Evolutionary conservation across 2,329 filamentous ascomycete genomes (phyloP).

Genomic region (Fusarium ambrosium): DNA sequence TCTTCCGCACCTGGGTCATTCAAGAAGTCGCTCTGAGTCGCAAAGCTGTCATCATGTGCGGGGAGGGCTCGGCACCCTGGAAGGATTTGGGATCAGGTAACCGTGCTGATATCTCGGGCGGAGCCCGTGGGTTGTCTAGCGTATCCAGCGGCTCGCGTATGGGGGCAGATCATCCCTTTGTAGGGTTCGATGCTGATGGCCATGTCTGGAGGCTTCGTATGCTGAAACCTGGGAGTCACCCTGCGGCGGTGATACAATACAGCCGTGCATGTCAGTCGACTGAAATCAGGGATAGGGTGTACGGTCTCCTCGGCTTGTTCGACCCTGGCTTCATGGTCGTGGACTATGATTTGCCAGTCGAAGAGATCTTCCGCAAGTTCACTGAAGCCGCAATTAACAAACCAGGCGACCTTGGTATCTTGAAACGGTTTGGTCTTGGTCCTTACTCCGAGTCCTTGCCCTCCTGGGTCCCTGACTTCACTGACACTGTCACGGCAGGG

Average conservation of each 20-base stretch:
- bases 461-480: conserved; percentile 28
- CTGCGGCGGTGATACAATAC: conserved; percentile 16
- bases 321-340: conserved; percentile 6
- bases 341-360: conserved; percentile 1
- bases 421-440: neutral
- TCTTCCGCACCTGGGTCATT: conserved; percentile 28
- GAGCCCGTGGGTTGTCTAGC: neutral
- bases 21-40: conserved; percentile 24
- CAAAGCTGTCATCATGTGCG: conserved; percentile 17
- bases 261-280: conserved; percentile 19
- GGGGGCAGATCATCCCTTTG: conserved; percentile 1
- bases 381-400: neutral
- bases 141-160: neutral
- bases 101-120: conserved; percentile 15
- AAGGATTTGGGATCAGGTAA: neutral
- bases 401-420: neutral
- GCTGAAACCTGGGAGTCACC: neutral
- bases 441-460: neutral
- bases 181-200: conserved; percentile 5
- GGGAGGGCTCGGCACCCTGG: neutral
- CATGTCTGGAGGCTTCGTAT: conserved; percentile 8
- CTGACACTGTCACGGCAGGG: neutral
- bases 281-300: conserved; percentile 20
- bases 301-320: conserved; percentile 19
- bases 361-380: conserved; percentile 22